A percentile compares a stretch with the other conserved stretches of the same genome.
phyloP scores from a whole-genome alignment of 352 stramenopile genomes.

The Globisporangium yorkense region DNA sequence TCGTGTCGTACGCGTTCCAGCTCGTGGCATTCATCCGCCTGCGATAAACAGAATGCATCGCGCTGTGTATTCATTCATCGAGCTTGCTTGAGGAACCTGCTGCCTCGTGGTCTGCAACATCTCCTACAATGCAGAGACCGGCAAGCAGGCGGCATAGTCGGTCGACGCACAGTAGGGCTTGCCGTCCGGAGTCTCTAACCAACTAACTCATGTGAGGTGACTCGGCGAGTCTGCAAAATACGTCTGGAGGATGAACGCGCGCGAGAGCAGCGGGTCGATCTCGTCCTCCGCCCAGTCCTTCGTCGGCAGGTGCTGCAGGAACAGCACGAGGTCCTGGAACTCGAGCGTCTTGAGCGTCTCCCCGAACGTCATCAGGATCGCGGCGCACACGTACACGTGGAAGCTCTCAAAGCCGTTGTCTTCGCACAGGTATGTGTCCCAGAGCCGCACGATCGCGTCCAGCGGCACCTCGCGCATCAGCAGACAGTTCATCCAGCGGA shows the following conservation, averaged over 20 bases:
- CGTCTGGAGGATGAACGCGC: conserved; percentile 94
- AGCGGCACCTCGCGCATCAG: conserved; percentile 97
- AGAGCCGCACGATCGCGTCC: conserved; percentile 94
- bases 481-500: conserved; percentile 99
- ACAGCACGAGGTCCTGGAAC: conserved; percentile 97
- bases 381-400: conserved; percentile 99
- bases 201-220: conserved; percentile 58
- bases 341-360: conserved; percentile 93
- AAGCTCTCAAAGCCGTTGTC: conserved; percentile 99
- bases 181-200: background rate
- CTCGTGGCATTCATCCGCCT: too few relatives aligned
- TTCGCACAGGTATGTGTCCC: conserved; percentile 99
- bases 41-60: too few relatives aligned
- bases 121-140: too few relatives aligned
- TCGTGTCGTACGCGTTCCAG: too few relatives aligned
- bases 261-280: conserved; percentile 97
- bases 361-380: conserved; percentile 97
- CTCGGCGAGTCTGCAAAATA: conserved; percentile 87
- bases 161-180: background rate
- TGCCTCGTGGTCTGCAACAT: too few relatives aligned
- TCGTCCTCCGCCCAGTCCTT: conserved; percentile 96
- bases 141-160: background rate
- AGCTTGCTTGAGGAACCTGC: too few relatives aligned
- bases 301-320: conserved; percentile 95
- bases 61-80: too few relatives aligned